phyloP scores from a whole-genome alignment of 805 yeast species.

The Teunomyces aglyptinius region DNA sequence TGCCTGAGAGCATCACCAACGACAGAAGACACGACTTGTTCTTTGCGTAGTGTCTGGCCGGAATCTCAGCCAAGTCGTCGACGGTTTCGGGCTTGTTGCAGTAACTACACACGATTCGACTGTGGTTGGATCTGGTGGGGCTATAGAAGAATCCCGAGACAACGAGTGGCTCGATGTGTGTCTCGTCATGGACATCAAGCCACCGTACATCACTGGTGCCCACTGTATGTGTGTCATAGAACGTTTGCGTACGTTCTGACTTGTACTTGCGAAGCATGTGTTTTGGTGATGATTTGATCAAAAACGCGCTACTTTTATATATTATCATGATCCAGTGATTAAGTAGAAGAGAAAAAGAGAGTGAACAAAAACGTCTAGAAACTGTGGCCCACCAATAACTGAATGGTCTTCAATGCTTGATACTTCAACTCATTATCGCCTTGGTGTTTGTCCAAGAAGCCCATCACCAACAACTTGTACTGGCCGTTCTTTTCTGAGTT shows the following conservation, averaged over 20 bases:
- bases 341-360: neutral
- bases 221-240: slow-evolving; percentile 12
- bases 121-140: slow-evolving; percentile 46
- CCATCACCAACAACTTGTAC: slow-evolving; percentile 78
- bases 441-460: slow-evolving; percentile 62
- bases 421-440: slow-evolving; percentile 85
- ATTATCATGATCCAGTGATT: no score
- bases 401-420: slow-evolving; percentile 96
- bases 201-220: slow-evolving; percentile 15
- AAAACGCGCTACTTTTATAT: neutral
- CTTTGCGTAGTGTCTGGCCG: slow-evolving; percentile 8
- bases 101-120: slow-evolving; percentile 56
- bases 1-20: slow-evolving; percentile 9
- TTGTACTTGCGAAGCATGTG: slow-evolving; percentile 11
- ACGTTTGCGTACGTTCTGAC: slow-evolving; percentile 18
- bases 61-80: slow-evolving; percentile 5
- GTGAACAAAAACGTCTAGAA: slow-evolving; percentile 29
- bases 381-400: slow-evolving; percentile 83
- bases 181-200: slow-evolving; percentile 15
- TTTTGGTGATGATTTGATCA: no score
- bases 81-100: slow-evolving; percentile 33
- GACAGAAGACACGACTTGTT: slow-evolving; percentile 10
- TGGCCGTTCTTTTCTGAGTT: slow-evolving; percentile 48
- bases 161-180: slow-evolving; percentile 40
- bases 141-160: slow-evolving; percentile 60